phyloP scores from a whole-genome alignment of 768 basidiomycete species.

The Cubamyces sp. region DNA sequence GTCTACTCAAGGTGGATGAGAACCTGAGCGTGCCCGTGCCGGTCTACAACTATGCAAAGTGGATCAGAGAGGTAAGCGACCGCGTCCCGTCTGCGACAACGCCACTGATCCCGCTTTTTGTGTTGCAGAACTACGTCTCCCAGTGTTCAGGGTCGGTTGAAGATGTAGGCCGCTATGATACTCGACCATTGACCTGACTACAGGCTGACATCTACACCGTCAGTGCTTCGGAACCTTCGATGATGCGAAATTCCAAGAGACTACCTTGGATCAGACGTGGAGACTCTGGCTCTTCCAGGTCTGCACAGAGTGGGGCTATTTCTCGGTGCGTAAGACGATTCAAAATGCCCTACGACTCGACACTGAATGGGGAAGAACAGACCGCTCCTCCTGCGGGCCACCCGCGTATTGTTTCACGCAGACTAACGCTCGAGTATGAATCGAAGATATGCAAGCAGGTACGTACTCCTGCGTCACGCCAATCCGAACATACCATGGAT shows the following conservation, averaged over 20 bases:
- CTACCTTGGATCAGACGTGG: slow-evolving; percentile 75
- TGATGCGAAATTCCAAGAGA: slow-evolving; percentile 63
- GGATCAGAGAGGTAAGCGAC: slow-evolving; percentile 65
- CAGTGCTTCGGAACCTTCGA: slow-evolving; percentile 90
- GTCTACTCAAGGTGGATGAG: slow-evolving; percentile 49
- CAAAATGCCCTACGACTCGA: neutral
- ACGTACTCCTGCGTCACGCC: slow-evolving; percentile 24
- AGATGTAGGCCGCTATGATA: slow-evolving; percentile 42
- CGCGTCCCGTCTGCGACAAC: neutral
- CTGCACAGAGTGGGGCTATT: slow-evolving; percentile 96
- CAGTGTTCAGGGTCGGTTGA: slow-evolving; percentile 62
- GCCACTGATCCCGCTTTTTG: neutral
- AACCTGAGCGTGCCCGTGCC: slow-evolving; percentile 58
- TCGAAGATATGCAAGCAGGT: slow-evolving; percentile 72
- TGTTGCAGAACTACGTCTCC: slow-evolving; percentile 53
- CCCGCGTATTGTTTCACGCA: slow-evolving; percentile 79
- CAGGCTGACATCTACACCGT: neutral
- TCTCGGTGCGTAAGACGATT: slow-evolving; percentile 54
- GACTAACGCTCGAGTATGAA: slow-evolving; percentile 73
- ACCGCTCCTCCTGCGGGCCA: slow-evolving; percentile 66
- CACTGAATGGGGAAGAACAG: slow-evolving; percentile 39
- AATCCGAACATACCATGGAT: neutral
- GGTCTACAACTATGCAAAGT: slow-evolving; percentile 74
- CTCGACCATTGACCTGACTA: too few relatives aligned
- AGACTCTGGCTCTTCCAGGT: slow-evolving; percentile 90